These are phyloP conservation scores for Nitzschia sp. DNA, from an alignment of 108 stramenopile genomes.

Conservation along the genomic window DNA sequence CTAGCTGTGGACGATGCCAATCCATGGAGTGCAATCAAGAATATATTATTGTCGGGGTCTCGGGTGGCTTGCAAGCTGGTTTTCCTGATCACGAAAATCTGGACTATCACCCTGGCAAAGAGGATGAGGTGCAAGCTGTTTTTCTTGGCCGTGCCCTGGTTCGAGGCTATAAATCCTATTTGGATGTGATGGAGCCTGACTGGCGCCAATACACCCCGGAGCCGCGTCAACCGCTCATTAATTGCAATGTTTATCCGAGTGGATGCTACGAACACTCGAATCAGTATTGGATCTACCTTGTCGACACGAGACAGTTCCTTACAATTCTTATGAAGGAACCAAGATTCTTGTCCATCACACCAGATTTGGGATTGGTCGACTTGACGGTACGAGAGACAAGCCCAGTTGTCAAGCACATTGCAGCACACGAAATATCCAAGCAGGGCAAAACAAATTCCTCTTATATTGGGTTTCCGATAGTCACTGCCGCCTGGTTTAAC, in stretches of 20 bases:
- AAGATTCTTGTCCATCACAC: constrained; percentile 53
- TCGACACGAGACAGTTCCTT: constrained; percentile 48
- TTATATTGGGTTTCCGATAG: constrained; percentile 46
- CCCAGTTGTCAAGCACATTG: constrained; percentile 27
- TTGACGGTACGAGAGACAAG: constrained; percentile 32
- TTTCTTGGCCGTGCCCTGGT: constrained; percentile 55
- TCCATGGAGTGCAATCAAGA: neutral
- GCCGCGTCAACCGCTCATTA: constrained; percentile 46
- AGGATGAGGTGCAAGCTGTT: constrained; percentile 42
- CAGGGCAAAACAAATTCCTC: constrained; percentile 39
- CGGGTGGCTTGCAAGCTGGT: constrained; percentile 46
- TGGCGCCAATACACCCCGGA: constrained; percentile 54
- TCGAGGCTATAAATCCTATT: constrained; percentile 50
- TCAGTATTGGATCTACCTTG: constrained; percentile 54
- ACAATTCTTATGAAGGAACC: constrained; percentile 45
- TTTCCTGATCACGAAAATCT: constrained; percentile 33
- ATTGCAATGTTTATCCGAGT: constrained; percentile 44
- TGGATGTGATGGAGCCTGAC: constrained; percentile 56
- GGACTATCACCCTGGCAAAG: constrained; percentile 30
- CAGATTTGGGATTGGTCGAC: constrained; percentile 57
- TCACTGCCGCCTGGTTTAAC: constrained; percentile 52
- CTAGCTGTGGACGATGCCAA: no score
- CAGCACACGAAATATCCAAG: constrained; percentile 19
- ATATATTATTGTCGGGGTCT: constrained; percentile 40
- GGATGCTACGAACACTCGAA: constrained; percentile 69